These are phyloP conservation scores for Linnemannia exigua DNA, from an alignment of 192 early-diverging fungal species.

Conservation along the genomic window DNA sequence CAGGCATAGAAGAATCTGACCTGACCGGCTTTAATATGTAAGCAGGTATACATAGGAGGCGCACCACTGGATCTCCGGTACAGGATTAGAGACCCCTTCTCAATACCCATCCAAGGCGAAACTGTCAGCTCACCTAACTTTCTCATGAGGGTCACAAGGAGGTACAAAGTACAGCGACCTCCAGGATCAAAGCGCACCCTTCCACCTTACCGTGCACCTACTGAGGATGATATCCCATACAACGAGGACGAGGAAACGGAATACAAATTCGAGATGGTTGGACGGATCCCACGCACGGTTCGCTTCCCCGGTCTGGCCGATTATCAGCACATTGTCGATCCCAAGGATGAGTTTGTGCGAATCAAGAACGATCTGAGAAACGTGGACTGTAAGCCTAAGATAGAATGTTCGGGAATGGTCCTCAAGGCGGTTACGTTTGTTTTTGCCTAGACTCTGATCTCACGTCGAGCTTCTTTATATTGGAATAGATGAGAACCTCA, in stretches of 20 bases:
- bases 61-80: conserved; percentile 40
- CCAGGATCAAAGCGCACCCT: conserved; percentile 27
- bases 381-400: conserved; percentile 34
- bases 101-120: conserved; percentile 43
- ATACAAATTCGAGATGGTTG: conserved; percentile 27
- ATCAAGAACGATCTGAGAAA: conserved; percentile 39
- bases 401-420: not conserved
- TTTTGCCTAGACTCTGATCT: not conserved
- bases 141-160: conserved; percentile 35
- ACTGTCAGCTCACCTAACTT: conserved; percentile 35
- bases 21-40: not conserved
- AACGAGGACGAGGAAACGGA: conserved; percentile 37
- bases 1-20: too few relatives aligned
- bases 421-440: not conserved
- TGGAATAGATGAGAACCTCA: conserved; percentile 38
- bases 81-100: conserved; percentile 39
- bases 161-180: conserved; percentile 48
- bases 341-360: conserved; percentile 32
- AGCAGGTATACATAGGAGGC: conserved; percentile 46
- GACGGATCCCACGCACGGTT: conserved; percentile 30
- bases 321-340: conserved; percentile 49
- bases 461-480: not conserved
- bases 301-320: conserved; percentile 48
- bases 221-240: conserved; percentile 38
- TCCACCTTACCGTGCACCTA: conserved; percentile 31